Percentiles rank a stretch among this genome's conserved stretches.
Evolutionary conservation across 139 green algal genomes (phyloP).

Genomic region (Penium margaritaceum): DNA sequence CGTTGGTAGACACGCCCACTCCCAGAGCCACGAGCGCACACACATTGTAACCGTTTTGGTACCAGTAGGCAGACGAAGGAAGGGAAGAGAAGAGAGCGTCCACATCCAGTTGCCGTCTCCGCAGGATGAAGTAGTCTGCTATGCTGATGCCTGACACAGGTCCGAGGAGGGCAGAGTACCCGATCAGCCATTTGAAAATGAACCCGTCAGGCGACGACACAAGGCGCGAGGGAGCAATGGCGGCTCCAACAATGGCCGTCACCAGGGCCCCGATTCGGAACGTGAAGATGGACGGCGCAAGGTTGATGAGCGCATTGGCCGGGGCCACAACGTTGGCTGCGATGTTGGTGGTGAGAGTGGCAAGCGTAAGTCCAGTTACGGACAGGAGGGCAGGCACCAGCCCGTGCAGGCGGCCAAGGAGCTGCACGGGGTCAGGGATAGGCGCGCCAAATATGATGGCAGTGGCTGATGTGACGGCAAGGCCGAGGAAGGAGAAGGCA

Average conservation of each 20-base stretch:
- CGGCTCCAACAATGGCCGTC: slow-evolving; percentile 50
- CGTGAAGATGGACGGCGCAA: slow-evolving; percentile 43
- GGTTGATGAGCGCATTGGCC: slow-evolving; percentile 59
- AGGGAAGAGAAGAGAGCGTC: slow-evolving; percentile 54
- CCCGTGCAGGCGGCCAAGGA: slow-evolving; percentile 46
- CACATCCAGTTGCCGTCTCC: slow-evolving; percentile 52
- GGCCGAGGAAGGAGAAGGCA: slow-evolving; percentile 64
- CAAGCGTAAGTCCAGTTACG: slow-evolving; percentile 59
- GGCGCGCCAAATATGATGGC: slow-evolving; percentile 64
- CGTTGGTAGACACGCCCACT: slow-evolving; percentile 49
- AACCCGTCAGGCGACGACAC: slow-evolving; percentile 51
- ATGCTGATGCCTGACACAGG: slow-evolving; percentile 57
- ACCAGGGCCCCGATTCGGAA: slow-evolving; percentile 51
- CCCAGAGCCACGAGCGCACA: slow-evolving; percentile 45
- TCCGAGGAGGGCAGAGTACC: slow-evolving; percentile 63
- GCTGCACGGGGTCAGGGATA: slow-evolving; percentile 66
- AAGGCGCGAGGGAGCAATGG: slow-evolving; percentile 51
- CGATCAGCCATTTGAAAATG: slow-evolving; percentile 70
- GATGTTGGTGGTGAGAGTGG: slow-evolving; percentile 78
- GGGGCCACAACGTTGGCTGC: slow-evolving; percentile 75
- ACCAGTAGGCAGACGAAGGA: slow-evolving; percentile 54
- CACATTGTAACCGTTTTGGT: slow-evolving; percentile 56
- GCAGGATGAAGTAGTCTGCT: slow-evolving; percentile 66
- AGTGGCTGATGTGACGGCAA: slow-evolving; percentile 69
- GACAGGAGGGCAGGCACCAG: slow-evolving; percentile 18